These are phyloP conservation scores for Erodium chrysanthum DNA, from an alignment of 441 rosid species.

Conservation along the genomic window DNA sequence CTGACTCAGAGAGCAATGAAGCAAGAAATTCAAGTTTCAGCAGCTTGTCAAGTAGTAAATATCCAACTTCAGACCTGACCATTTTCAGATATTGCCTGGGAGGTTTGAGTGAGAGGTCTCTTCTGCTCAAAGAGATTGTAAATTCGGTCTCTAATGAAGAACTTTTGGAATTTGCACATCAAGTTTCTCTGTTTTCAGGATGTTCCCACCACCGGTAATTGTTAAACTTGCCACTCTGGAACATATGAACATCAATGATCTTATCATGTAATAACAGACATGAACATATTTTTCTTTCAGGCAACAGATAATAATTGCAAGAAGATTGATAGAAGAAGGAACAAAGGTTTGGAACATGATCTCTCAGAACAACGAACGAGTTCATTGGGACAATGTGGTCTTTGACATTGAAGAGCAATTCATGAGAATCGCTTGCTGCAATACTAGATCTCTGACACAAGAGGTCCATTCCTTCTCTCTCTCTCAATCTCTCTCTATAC, in stretches of 20 bases:
- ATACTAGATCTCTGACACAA: constrained; percentile 50
- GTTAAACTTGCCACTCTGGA: too few relatives aligned
- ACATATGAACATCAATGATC: too few relatives aligned
- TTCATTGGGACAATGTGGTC: constrained; percentile 56
- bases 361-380: constrained; percentile 43
- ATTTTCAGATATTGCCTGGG: constrained; percentile 72
- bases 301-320: constrained; percentile 55
- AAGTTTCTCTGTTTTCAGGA: background rate
- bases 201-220: too few relatives aligned
- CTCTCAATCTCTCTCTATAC: background rate
- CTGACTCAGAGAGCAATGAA: constrained; percentile 47
- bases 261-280: too few relatives aligned
- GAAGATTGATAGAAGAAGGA: constrained; percentile 72
- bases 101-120: constrained; percentile 50
- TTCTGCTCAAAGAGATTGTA: constrained; percentile 61
- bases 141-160: constrained; percentile 46
- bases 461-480: constrained; percentile 36
- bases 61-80: constrained; percentile 12
- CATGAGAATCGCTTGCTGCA: constrained; percentile 60
- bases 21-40: constrained; percentile 32
- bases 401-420: constrained; percentile 67
- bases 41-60: constrained; percentile 10
- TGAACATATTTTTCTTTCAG: constrained; percentile 25
- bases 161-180: constrained; percentile 25
- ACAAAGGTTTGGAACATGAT: constrained; percentile 61